Conservation (phyloP, 768 basidiomycete species). For the Termitomyces sp. region DNA sequence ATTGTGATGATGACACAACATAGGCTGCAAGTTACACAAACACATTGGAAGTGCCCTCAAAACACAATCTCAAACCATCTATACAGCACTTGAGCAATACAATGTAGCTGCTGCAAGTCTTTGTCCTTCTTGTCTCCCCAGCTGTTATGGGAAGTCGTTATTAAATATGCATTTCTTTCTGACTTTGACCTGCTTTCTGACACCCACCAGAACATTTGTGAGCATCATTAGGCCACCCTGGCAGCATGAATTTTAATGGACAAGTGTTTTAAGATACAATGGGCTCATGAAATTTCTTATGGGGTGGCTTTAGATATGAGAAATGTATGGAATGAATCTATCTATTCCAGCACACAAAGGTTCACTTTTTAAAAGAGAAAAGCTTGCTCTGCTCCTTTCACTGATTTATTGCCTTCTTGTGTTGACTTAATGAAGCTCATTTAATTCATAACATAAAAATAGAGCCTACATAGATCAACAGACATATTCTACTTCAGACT, state of each 20-base stretch:
- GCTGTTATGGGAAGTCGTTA: constrained; percentile 21
- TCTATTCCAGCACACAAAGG: too few species aligned
- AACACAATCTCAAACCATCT: constrained; percentile 18
- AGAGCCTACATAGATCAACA: too few species aligned
- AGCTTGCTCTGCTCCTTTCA: too few species aligned
- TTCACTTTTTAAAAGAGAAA: too few species aligned
- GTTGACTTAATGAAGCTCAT: too few species aligned
- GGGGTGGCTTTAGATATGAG: too few species aligned
- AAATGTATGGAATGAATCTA: too few species aligned
- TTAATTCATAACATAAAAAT: too few species aligned
- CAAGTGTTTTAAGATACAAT: constrained; percentile 12
- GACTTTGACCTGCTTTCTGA: constrained; percentile 21
- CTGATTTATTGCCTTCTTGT: too few species aligned
- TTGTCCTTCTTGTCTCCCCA: constrained; percentile 10
- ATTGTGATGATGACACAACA: too few species aligned
- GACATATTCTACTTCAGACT: too few species aligned
- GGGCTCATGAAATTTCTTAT: constrained; percentile 22
- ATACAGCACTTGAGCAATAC: constrained; percentile 18
- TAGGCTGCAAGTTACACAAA: constrained; percentile 26
- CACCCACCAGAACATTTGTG: constrained; percentile 10
- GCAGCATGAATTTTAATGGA: constrained; percentile 14
- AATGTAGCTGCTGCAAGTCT: constrained; percentile 18
- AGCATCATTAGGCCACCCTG: constrained; percentile 17
- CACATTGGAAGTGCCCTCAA: constrained; percentile 23
- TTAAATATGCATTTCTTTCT: constrained; percentile 16